A percentile compares a stretch with the other conserved stretches of the same genome.
Conservation (phyloP, 2,329 filamentous ascomycete species). For the Aspergillus sp. region DNA sequence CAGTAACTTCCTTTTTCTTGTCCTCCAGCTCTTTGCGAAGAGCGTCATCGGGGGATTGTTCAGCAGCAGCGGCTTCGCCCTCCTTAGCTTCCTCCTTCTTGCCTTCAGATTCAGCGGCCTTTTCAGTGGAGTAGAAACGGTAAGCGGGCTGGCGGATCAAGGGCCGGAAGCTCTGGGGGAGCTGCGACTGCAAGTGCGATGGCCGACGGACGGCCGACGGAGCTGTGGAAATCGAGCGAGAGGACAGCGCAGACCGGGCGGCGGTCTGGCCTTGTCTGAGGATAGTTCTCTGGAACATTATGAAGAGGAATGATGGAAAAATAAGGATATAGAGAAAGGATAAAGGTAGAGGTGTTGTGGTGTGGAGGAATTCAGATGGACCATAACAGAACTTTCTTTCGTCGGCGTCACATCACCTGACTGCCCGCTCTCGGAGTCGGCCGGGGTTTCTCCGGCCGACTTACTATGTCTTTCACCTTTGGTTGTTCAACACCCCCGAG, state of each 20-base stretch:
- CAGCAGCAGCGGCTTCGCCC: conserved; percentile 33
- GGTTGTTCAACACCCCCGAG: too few species aligned
- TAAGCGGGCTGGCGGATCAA: conserved; percentile 26
- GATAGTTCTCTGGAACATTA: conserved; percentile 39
- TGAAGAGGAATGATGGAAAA: conserved; percentile 7
- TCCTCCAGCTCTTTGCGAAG: conserved; percentile 62
- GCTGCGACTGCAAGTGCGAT: conserved; percentile 27
- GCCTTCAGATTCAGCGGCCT: conserved; percentile 12
- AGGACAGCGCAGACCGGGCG: conserved; percentile 28
- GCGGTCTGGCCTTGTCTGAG: conserved; percentile 35
- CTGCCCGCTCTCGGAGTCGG: too few species aligned
- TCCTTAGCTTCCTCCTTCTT: conserved; percentile 26
- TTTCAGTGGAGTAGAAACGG: conserved; percentile 41
- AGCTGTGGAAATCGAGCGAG: conserved; percentile 27
- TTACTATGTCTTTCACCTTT: too few species aligned
- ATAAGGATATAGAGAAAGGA: neutral
- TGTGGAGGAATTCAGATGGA: neutral
- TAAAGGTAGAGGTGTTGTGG: neutral
- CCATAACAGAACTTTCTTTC: too few species aligned
- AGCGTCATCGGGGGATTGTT: conserved; percentile 40
- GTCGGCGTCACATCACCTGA: too few species aligned
- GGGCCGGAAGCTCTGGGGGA: conserved; percentile 21
- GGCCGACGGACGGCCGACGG: conserved; percentile 27
- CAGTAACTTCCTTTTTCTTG: conserved; percentile 65
- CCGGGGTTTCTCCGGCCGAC: too few species aligned